These are phyloP conservation scores for Candolleomyces aberdarensis DNA, from an alignment of 768 basidiomycete genomes.

Conservation along the genomic window DNA sequence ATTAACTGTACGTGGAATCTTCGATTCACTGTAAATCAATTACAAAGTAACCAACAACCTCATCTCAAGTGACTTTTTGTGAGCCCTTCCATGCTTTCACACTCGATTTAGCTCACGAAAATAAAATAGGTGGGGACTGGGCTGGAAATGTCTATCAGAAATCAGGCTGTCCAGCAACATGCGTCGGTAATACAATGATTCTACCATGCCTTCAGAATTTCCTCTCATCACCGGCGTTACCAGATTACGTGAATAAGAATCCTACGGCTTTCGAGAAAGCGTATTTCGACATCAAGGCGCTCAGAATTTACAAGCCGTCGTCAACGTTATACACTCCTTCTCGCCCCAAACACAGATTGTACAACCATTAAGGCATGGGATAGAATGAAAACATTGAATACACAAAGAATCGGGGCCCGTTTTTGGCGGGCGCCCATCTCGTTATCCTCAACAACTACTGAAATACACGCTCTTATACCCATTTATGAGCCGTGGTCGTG, in stretches of 20 bases:
- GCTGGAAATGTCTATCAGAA: conserved; percentile 3
- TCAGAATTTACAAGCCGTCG: conserved; percentile 38
- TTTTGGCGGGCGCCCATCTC: no score
- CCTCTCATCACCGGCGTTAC: background rate
- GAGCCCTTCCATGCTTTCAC: conserved; percentile 17
- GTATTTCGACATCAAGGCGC: conserved; percentile 66
- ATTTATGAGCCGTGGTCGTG: no score
- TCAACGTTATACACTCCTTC: background rate
- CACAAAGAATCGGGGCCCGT: no score
- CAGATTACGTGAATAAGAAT: conserved; percentile 65
- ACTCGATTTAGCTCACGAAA: background rate
- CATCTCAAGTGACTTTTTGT: conserved; percentile 56
- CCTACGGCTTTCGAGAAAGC: conserved; percentile 65
- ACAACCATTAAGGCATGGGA: no score
- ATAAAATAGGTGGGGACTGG: conserved; percentile 7
- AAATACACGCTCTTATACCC: no score
- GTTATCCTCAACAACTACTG: no score
- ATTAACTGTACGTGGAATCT: conserved; percentile 45
- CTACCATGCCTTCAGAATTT: background rate
- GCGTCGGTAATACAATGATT: conserved; percentile 1
- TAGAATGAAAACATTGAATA: no score
- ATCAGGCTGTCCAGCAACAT: conserved; percentile 8
- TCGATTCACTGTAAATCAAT: background rate
- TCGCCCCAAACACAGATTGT: no score
- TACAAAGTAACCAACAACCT: background rate